A percentile compares a stretch with the other conserved stretches of the same genome.
These are phyloP conservation scores for Saturnispora gosingensis DNA, from an alignment of 805 yeast species.

Conservation along the genomic window DNA sequence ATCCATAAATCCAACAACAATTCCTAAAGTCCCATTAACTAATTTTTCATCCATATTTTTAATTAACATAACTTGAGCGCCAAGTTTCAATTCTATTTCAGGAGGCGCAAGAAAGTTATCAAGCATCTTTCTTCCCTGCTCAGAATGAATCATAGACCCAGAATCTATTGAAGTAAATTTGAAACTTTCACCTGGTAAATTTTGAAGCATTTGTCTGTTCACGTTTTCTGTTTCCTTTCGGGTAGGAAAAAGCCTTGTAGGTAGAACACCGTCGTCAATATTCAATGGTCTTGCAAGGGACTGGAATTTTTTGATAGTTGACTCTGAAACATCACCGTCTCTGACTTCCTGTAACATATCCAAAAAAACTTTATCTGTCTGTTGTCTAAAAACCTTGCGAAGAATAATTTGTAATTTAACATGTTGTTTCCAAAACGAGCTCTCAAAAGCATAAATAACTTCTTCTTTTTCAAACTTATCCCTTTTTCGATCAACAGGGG, in stretches of 20 bases:
- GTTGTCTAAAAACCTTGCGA: constrained; percentile 64
- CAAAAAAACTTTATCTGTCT: constrained; percentile 60
- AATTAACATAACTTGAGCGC: constrained; percentile 78
- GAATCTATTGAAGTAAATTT: constrained; percentile 45
- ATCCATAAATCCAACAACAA: constrained; percentile 40
- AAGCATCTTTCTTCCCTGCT: constrained; percentile 35
- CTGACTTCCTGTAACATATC: constrained; percentile 71
- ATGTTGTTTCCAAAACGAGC: constrained; percentile 49
- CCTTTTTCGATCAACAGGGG: constrained; percentile 44
- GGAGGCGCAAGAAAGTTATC: constrained; percentile 57
- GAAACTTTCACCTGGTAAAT: constrained; percentile 36
- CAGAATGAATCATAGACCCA: constrained; percentile 36
- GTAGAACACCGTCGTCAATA: constrained; percentile 49
- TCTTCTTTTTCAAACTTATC: constrained; percentile 19
- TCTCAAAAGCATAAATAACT: constrained; percentile 54
- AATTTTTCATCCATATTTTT: constrained; percentile 64
- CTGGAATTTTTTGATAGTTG: constrained; percentile 41
- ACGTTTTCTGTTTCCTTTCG: constrained; percentile 64
- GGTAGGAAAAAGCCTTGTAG: constrained; percentile 70
- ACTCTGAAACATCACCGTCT: constrained; percentile 44
- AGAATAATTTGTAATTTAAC: constrained; percentile 51
- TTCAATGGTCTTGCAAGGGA: constrained; percentile 42
- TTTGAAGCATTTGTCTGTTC: constrained; percentile 40
- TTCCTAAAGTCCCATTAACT: constrained; percentile 74
- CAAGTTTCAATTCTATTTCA: constrained; percentile 46